A percentile compares a stretch with the other conserved stretches of the same genome.
These are phyloP conservation scores for Vaccinium myrtillus DNA, from an alignment of 148 eudicot genomes.

Conservation along the genomic window DNA sequence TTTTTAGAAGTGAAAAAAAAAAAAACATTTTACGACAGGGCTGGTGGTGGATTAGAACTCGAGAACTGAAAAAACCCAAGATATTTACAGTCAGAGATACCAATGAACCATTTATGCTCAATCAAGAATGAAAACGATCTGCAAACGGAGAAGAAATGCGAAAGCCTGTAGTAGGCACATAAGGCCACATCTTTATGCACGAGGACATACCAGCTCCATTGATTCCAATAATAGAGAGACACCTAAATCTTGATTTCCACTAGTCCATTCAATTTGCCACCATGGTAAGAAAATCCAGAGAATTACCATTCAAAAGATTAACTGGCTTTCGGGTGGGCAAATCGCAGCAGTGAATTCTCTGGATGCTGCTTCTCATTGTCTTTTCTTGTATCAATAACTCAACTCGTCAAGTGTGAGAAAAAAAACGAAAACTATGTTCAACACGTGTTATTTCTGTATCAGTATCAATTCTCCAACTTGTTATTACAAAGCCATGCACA, in stretches of 20 bases:
- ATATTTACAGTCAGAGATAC: background rate
- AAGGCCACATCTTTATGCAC: background rate
- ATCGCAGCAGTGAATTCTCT: background rate
- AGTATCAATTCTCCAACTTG: background rate
- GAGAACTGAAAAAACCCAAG: background rate
- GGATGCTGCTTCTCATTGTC: background rate
- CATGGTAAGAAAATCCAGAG: background rate
- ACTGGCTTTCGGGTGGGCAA: background rate
- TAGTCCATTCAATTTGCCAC: background rate
- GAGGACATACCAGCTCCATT: background rate
- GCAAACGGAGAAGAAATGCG: background rate
- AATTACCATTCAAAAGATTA: background rate
- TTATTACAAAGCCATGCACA: background rate
- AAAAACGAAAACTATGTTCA: background rate
- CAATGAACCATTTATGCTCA: background rate
- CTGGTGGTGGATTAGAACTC: background rate
- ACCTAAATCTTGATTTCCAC: background rate
- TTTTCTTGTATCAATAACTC: too few species aligned
- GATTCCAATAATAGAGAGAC: too few species aligned
- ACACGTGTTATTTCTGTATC: background rate
- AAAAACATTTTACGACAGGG: background rate
- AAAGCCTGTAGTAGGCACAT: background rate
- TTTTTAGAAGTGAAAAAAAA: too few species aligned
- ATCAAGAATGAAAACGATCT: background rate
- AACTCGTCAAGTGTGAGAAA: background rate